Evolutionary conservation across 2,329 filamentous ascomycete genomes (phyloP), one percentile per base, ranked within the genome.

Genomic region (Ascochyta rabiei): DNA sequence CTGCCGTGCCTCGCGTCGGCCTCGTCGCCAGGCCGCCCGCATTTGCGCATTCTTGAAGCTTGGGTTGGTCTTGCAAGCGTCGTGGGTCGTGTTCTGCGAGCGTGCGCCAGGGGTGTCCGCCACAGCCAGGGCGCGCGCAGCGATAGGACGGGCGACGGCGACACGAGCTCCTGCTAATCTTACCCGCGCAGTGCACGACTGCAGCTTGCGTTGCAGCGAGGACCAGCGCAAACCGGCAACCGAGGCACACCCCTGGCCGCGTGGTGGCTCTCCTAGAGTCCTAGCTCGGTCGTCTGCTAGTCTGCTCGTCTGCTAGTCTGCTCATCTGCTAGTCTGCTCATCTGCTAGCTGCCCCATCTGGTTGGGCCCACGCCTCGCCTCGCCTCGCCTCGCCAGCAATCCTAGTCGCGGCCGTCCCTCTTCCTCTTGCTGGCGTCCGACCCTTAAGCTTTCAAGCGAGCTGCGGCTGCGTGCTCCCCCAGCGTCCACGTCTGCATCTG

Each of bases 381-480:
- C 24, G 24, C 8, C 28, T 13, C 28, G 28, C 28, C 53, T 61
- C 60, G 63, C 63, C 59, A 62, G 60, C 57, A 51, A 66, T 63
- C 62, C 64, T 59, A 60, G 63, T 64, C 58, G 44, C 53, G 43
- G 52, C 52, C 55, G 53, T 62, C 54, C 48, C 53, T 51, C 49
- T 41, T 48, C 45, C 41, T 33, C 44, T 54, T 12, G 59, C 48
- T 52, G 54, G 54, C 46, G 44, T 48, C 43, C 46, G 45, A 45
- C 43, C 48, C 52, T 60, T 52, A 62, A 60, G 60, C 61, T 61
- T 59, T 62, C 58, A 53, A 62, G 57, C 62, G 60, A 59, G 62
- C 53, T 56, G 49, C 60, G 52, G 57, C 56, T 57, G 49, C 60
- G 55, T 60, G 60, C 59, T 55, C 55, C 48, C 45, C 48, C 46